Evolutionary conservation across 495 filamentous ascomycete species (phyloP).

Genomic region (Neurospora sp.): DNA sequence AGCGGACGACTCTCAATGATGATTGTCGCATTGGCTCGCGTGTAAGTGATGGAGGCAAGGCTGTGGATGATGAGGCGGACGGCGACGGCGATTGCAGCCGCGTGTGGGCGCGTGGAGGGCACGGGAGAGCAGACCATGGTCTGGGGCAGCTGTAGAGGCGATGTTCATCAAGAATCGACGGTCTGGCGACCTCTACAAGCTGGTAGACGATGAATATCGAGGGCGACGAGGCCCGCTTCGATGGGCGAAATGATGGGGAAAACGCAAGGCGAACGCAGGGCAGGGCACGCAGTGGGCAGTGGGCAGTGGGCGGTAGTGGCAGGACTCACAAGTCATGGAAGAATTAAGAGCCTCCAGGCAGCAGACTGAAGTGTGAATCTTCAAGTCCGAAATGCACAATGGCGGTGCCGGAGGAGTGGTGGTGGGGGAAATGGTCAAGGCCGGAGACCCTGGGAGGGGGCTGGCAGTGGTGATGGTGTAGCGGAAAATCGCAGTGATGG

Average conservation of each 20-base stretch:
- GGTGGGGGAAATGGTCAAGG: constrained; percentile 13
- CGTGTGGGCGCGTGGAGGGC: constrained; percentile 11
- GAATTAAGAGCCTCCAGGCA: constrained; percentile 20
- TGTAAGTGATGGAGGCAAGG: constrained; percentile 36
- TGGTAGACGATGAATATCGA: constrained; percentile 19
- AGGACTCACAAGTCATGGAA: constrained; percentile 31
- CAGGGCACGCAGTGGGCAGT: constrained; percentile 5
- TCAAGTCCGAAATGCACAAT: constrained; percentile 1
- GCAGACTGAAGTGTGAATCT: constrained; percentile 8
- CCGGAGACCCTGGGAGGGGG: constrained; percentile 17
- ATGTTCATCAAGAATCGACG: constrained; percentile 24
- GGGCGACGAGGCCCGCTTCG: constrained; percentile 30
- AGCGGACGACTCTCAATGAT: constrained; percentile 18
- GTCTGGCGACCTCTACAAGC: constrained; percentile 20
- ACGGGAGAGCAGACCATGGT: constrained; percentile 9
- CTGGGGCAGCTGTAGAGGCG: constrained; percentile 18
- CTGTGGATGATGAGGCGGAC: constrained; percentile 21
- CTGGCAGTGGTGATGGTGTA: constrained; percentile 26
- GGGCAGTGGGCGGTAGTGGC: background rate
- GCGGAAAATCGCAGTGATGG: constrained; percentile 25
- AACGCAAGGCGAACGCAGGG: constrained; percentile 13
- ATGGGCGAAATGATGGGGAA: constrained; percentile 33
- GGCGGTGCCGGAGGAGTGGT: constrained; percentile 6
- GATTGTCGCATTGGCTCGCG: constrained; percentile 34
- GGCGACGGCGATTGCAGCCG: constrained; percentile 30